Base-by-base conservation (phyloP, 805 yeast species). In the Candida glaebosa region DNA sequence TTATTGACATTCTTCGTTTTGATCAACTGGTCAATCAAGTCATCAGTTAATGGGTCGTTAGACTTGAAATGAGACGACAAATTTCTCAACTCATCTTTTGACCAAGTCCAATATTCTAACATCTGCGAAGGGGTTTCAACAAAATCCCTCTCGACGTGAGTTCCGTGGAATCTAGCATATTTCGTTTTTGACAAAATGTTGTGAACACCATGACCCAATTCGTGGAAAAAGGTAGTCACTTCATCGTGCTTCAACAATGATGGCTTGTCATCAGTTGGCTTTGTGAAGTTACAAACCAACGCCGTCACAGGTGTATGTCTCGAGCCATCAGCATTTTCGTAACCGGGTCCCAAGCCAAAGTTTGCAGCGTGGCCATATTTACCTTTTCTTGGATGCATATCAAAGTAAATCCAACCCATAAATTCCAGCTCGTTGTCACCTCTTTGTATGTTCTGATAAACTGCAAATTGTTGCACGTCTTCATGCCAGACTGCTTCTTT, bases 41-140 rank as follows among this genome's bases (percentile, higher is more conserved):
- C 71, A 39, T 79, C 82, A 18, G 76, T 73, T 24, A 87, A 73
- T 28, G 74, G 66, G 53, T 76, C 78, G 18, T 79, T 78, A 3
- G 82, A 69, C 40, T 74, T 65, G 58, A 83, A 86, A 60, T 87
- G 96, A 16, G 76, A 69, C 0, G 91, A 81, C 40, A 87, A 63
- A 7, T 58, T 55, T 50, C 69, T 73, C 48, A 87, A 67, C 60
- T 80, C 82, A 31, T 71, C 65, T 40, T 72, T 72, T 40, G 82
- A 76, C 95, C 96, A 87, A 30, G 90, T 83, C 87, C 93, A 87
- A 60, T 79, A 84, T 61, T 87, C 96, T 52, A 87, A 69, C 81
- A 87, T 78, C 66, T 87, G 96, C 1, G 95, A 87, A 19, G 96
- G 96, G 44, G 91, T 87, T 63, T 87, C 96, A 38, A 87, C 95